Evolutionary conservation across 2,329 filamentous ascomycete species (phyloP), one percentile per base, ranked within the genome.

Genomic region (Ophiocordyceps polyrhachis-furcata): DNA sequence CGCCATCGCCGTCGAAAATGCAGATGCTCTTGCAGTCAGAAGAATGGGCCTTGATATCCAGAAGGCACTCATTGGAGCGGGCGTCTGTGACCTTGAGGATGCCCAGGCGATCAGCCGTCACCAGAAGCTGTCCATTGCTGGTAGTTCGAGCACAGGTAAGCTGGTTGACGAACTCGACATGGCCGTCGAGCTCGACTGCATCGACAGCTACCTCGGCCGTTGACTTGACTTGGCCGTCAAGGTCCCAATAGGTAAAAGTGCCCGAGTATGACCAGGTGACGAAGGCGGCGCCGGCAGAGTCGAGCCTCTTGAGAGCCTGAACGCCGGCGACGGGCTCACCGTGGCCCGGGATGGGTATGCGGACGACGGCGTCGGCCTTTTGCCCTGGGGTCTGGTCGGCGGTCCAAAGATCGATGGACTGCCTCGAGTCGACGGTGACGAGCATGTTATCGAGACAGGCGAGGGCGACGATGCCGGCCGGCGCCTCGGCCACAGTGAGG

Each of bases 241-340:
- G 59, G 52, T 79, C 74, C 91, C 91, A 98, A 52, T 93, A 82
- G 21, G 84, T 74, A 43, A 96, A 73, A 15, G 74, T 77, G 5
- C 91, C 91, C 44, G 79, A 79, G 20, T 74, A 76, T 2, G 89
- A 88, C 84, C 88, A 98, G 0, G 88, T 95, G 50, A 88, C 79
- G 55, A 96, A 95, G 9, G 79, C 73, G 1, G 85, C 79, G 20
- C 73, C 68, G 21, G 76, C 62, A 5, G 66, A 58, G 47, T 83
- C 83, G 0, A 75, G 69, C 20, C 66, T 65, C 3, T 69, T 60
- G 5, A 95, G 63, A 1, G 77, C 61, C 44, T 79, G 73, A 1
- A 95, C 79, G 14, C 91, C 91, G 40, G 87, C 60, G n/a, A 81
- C 73, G 1, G 76, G 62, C 43, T 79, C 75, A 14, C 74, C 74